Percentiles rank a stretch among this genome's conserved stretches.
These are phyloP conservation scores for Alternaria sp. DNA, from an alignment of 2,329 filamentous ascomycete genomes.

Conservation along the genomic window DNA sequence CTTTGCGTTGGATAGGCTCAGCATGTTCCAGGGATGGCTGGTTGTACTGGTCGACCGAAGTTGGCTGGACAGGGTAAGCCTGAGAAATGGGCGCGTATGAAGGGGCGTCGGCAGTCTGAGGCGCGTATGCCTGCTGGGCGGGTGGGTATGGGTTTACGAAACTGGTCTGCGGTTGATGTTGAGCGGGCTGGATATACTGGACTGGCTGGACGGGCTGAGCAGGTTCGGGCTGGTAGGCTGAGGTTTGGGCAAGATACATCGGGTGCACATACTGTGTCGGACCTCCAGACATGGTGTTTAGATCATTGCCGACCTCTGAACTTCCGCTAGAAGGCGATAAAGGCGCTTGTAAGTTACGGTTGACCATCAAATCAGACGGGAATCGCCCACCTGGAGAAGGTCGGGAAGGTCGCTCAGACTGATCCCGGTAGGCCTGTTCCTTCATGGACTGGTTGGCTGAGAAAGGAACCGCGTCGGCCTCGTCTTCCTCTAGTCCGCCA, in stretches of 20 bases:
- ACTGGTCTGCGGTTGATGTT: conserved; percentile 20
- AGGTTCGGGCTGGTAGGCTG: conserved; percentile 26
- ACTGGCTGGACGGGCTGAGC: conserved; percentile 17
- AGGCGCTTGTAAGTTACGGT: conserved; percentile 81
- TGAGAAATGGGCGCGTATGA: conserved; percentile 5
- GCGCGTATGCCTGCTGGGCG: conserved; percentile 18
- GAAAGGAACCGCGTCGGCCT: conserved; percentile 70
- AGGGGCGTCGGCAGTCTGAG: background rate
- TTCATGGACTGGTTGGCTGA: conserved; percentile 62
- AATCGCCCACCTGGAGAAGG: conserved; percentile 95
- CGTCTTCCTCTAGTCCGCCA: conserved; percentile 56
- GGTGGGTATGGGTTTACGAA: conserved; percentile 26
- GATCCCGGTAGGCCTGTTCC: conserved; percentile 44
- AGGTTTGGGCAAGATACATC: conserved; percentile 27
- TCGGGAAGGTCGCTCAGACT: conserved; percentile 61
- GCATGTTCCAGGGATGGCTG: conserved; percentile 2
- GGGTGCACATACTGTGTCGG: conserved; percentile 52
- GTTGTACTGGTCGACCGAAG: background rate
- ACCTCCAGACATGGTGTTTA: conserved; percentile 65
- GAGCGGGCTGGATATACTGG: conserved; percentile 8
- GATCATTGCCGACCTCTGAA: conserved; percentile 68
- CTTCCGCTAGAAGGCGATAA: conserved; percentile 82
- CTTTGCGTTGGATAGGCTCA: conserved; percentile 34
- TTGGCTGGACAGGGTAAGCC: conserved; percentile 2
- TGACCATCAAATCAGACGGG: conserved; percentile 89